Base-by-base conservation (phyloP, 129 eudicot species). In the Centella asiatica region DNA sequence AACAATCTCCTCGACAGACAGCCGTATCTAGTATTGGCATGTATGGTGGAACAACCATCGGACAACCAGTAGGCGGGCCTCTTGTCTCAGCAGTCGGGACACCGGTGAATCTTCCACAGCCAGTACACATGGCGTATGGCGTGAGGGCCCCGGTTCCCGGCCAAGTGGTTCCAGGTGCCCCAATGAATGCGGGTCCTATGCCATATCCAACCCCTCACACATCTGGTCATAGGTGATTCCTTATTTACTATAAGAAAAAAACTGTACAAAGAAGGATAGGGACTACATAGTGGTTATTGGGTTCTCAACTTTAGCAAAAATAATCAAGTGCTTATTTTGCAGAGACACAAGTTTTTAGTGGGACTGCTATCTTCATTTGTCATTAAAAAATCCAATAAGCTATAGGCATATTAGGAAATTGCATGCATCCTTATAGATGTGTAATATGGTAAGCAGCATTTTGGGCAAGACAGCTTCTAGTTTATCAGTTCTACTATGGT, bases 71-170 rank as follows among this genome's bases (percentile, higher is more conserved):
- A 5, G 81, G 80, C 4, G 80, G 76, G 26, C 80, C 89, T 4
- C 65, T 76, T 22, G 84, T 77, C 32, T 73, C 94, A 5, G 90
- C 86, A 1, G 87, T 88, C 3, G 97, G 97, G 27, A 90, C 85
- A 13, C 95, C 97, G 4, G 89, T 83, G 11, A 78, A 70, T 72
- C 77, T 85, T 31, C 72, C 83, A 27, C 78, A 75, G 29, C 76
- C 75, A 52, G 64, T 76, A 29, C 86, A 81, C 68, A 53, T 77
- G 84, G 88, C 74, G 0, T 90, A 78, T 60, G 85, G 95, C 48
- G 78, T 80, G 13, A 76, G 83, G 36, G 64, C 77, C 26, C 85
- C 83, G 9, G n/a, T n/a, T n/a, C 70, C 81, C 0, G 90, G 87
- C 25, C 66, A 73, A 10, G 71, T 87, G 54, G 88, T 80, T 47